Evolutionary conservation across 495 filamentous ascomycete genomes (phyloP), one percentile per base, ranked within the genome.

Genomic region (Tuber magnatum): DNA sequence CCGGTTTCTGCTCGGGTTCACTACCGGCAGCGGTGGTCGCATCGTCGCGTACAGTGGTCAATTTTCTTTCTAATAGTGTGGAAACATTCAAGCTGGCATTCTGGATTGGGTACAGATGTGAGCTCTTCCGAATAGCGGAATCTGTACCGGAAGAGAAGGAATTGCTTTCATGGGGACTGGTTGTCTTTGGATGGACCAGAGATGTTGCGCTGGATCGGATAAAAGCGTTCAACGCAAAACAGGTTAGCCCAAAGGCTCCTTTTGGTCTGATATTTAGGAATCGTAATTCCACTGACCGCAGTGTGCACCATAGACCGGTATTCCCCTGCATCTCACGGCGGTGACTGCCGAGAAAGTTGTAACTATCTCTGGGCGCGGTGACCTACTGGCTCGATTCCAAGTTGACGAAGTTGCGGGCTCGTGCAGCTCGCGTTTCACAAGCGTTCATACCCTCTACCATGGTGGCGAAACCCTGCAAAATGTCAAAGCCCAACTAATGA

Each of bases 91-190:
- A 75, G 44, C 76, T 79, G 24, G 72, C 77, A 8, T 70, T 79
- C 4, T 79, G 77, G 77, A 79, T 79, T 42, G 77, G 77, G n/a
- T 79, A 75, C 46, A 77, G 78, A 73, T 72, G 76, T 24, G 77
- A 79, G 32, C 48, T 79, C 22, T 79, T 78, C 28, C 68, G 76
- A 12, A n/a, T 79, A 28, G 77, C 77, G 42, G 76, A 79, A 42
- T 72, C 71, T 16, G 72, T 28, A 12, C 69, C 74, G 56, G 72
- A 73, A 42, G 77, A 79, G 69, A 72, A 78, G 24, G 77, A 79
- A 61, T 38, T 75, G 1, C 40, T 79, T n/a, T 79, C 76, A n/a
- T 79, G 77, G 77, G 73, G 77, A 41, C 43, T 79, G 35, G 77
- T 79, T 74, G 42, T 79, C 43, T 79, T 79, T 24, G 77, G 77